A percentile compares a stretch with the other conserved stretches of the same genome.
phyloP scores from a whole-genome alignment of 345 rosid species.

The Brassica incana region DNA sequence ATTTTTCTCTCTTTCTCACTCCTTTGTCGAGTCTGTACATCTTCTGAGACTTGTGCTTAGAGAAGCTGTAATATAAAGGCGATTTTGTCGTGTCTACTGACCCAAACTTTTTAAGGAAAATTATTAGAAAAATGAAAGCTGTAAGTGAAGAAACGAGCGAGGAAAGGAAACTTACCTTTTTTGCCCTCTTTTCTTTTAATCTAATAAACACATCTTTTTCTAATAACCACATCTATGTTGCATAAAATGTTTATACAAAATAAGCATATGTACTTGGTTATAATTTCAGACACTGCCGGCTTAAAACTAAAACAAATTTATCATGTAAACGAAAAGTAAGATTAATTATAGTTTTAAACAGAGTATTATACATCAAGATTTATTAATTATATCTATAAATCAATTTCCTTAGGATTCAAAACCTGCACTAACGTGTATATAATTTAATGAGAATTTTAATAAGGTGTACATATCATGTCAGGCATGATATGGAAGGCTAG shows the following conservation, averaged over 20 bases:
- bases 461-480: neutral
- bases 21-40: neutral
- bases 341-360: neutral
- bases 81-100: conserved; percentile 11
- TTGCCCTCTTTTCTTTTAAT: no score
- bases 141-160: no score
- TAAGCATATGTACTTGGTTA: neutral
- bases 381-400: no score
- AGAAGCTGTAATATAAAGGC: conserved; percentile 30
- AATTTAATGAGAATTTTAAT: neutral
- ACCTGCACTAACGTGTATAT: neutral
- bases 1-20: neutral
- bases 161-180: no score
- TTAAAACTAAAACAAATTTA: neutral
- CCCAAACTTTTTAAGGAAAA: neutral
- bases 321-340: neutral
- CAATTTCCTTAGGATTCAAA: neutral
- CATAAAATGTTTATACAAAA: neutral
- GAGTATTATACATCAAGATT: neutral
- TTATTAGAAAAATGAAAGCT: neutral
- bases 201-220: neutral
- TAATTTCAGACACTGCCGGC: neutral
- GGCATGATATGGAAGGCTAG: no score
- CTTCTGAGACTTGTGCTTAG: conserved; percentile 3
- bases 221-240: neutral